Percentiles rank a stretch among this genome's conserved stretches.
phyloP scores from a whole-genome alignment of 169 alveolate genomes.

The Eimeria mitis region DNA sequence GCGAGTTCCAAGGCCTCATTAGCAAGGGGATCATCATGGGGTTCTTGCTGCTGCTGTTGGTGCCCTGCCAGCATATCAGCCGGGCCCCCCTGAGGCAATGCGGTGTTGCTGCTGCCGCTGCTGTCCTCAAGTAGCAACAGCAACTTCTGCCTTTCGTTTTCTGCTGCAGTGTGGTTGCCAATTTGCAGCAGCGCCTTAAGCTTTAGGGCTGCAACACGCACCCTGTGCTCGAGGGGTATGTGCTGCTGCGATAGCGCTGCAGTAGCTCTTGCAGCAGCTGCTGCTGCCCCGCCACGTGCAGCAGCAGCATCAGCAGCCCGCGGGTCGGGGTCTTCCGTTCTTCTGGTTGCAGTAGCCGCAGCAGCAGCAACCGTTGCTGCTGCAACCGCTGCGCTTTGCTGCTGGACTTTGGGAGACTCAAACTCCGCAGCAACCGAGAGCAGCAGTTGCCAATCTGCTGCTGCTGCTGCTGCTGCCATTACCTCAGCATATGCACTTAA shows the following conservation, averaged over 20 bases:
- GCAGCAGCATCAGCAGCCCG: constrained; percentile 12
- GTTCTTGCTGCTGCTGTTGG: constrained; percentile 19
- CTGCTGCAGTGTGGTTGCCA: constrained; percentile 12
- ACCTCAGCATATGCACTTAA: constrained; percentile 45
- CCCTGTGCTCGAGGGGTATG: constrained; percentile 50
- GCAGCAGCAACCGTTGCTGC: constrained; percentile 40
- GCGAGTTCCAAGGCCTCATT: constrained; percentile 10
- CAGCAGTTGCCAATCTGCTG: constrained; percentile 63
- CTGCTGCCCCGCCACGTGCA: constrained; percentile 17
- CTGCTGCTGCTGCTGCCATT: constrained; percentile 77
- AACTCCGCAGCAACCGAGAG: constrained; percentile 70
- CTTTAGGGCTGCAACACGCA: constrained; percentile 56
- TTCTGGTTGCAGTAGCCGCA: constrained; percentile 14
- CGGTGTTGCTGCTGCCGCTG: neutral
- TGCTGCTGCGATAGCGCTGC: constrained; percentile 59
- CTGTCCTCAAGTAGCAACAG: constrained; percentile 20
- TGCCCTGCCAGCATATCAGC: neutral
- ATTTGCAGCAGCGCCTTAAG: constrained; percentile 34
- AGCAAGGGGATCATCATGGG: constrained; percentile 6
- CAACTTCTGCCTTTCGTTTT: constrained; percentile 36
- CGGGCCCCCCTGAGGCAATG: neutral
- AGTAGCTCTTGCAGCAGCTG: constrained; percentile 59
- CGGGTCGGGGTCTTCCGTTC: neutral
- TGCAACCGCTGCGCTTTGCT: constrained; percentile 43
- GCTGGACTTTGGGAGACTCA: constrained; percentile 63